Base-by-base conservation (phyloP, 148 eudicot species). In the Silene uniflora region DNA sequence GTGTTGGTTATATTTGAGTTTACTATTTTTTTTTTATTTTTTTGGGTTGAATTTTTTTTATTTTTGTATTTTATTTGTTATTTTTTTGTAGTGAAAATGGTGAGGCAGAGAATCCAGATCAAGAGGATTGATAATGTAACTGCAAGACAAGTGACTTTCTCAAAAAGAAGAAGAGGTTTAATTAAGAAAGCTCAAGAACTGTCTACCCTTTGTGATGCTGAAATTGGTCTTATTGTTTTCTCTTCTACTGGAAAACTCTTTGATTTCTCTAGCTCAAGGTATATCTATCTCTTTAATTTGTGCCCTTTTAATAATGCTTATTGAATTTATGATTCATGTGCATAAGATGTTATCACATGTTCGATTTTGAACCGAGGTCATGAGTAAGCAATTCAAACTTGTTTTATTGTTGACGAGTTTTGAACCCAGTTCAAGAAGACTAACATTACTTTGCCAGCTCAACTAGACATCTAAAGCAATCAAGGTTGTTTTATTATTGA, bases 161-260 rank as follows among this genome's bases (percentile, higher is more conserved):
- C 87, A 17, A 84, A 84, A 78, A 73, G 87, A 67, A 78, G 87
- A 74, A 82, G 85, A 81, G 87, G 85, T n/a, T 78, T 85, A 14
- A 79, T 85, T 17, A 85, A 85, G 81, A 85, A 85, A 71, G 85
- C 87, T 21, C 79, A 74, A 42, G 87, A 85, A 62, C 79, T 85
- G 5, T 73, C 85, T 10, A 82, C 85, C 65, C 85, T 85, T 7
- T 85, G 87, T 74, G 87, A 85, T 79, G 87, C 87, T n/a, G 84
- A 85, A 67, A 79, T 85, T 79, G 87, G 83, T 0, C 87, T 85
- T 52, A 80, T 85, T 59, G 64, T 85, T 71, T 85, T 85, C 79
- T 85, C 87, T 70, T 85, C 87, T n/a, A 79, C 87, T 79, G 85
- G 85, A 32, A 85, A 85, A 39, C 81, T 85, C 49, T 85, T 77